phyloP scores from a whole-genome alignment of 1,284 basidiomycete genomes.

The Sporisorium graminicola region DNA sequence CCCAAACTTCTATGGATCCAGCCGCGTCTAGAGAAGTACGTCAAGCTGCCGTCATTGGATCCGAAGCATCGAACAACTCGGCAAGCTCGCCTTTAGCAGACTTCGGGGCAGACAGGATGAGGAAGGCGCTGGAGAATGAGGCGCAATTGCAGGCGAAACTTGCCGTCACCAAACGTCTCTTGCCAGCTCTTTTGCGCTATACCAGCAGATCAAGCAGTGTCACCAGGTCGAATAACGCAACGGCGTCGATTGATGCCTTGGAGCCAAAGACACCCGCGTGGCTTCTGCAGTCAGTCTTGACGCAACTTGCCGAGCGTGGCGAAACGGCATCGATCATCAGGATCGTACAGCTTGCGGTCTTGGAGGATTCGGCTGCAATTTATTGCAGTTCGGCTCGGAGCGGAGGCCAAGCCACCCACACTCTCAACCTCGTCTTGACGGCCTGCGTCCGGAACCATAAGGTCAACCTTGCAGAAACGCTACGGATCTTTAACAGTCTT shows the following conservation, averaged over 20 bases:
- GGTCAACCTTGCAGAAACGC: constrained; percentile 17
- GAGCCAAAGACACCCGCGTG: constrained; percentile 23
- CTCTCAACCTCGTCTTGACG: constrained; percentile 26
- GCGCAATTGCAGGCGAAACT: constrained; percentile 29
- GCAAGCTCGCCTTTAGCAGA: neutral
- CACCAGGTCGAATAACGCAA: neutral
- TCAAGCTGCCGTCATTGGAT: neutral
- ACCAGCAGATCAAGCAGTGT: neutral
- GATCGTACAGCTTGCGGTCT: constrained; percentile 28
- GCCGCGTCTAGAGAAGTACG: neutral
- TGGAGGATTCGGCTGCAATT: constrained; percentile 5
- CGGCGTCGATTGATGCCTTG: too few relatives aligned
- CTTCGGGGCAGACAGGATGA: neutral
- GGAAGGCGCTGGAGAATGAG: constrained; percentile 4
- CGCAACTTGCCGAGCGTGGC: constrained; percentile 28
- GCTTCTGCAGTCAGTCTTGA: constrained; percentile 38
- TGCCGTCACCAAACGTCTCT: constrained; percentile 28
- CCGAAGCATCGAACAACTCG: neutral
- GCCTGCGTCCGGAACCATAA: constrained; percentile 18
- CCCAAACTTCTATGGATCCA: neutral
- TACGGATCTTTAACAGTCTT: constrained; percentile 32
- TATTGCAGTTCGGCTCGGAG: neutral
- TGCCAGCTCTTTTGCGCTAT: constrained; percentile 28
- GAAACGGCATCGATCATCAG: constrained; percentile 18
- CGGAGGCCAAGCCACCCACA: neutral